Percentiles rank a stretch among this genome's conserved stretches.
Conservation (phyloP, 2,329 filamentous ascomycete species). For the Myriosclerotinia duriaeana region DNA sequence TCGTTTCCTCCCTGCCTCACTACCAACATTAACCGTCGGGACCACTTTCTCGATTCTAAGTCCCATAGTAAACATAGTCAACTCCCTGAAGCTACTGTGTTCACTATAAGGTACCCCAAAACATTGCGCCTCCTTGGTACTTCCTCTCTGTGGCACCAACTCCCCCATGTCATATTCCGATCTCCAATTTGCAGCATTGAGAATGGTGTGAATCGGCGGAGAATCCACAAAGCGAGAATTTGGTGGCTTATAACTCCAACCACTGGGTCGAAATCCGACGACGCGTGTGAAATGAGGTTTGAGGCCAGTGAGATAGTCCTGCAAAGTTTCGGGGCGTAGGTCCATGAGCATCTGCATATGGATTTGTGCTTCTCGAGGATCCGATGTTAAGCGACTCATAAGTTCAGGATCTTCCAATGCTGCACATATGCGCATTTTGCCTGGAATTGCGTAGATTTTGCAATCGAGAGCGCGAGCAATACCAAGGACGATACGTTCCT, state of each 20-base stretch:
- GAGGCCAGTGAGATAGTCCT: slow-evolving; percentile 81
- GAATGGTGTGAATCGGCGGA: slow-evolving; percentile 62
- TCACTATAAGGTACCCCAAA: slow-evolving; percentile 96
- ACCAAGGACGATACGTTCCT: slow-evolving; percentile 91
- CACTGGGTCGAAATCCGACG: slow-evolving; percentile 87
- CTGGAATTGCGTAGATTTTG: slow-evolving; percentile 84
- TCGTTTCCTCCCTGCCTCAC: slow-evolving; percentile 54
- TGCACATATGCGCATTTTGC: slow-evolving; percentile 80
- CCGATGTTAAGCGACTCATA: slow-evolving; percentile 69
- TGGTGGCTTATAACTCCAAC: slow-evolving; percentile 87
- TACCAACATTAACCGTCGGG: slow-evolving; percentile 83
- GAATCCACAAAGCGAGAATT: slow-evolving; percentile 61
- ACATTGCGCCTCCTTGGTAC: slow-evolving; percentile 77
- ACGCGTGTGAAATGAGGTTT: slow-evolving; percentile 81
- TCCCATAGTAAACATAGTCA: slow-evolving; percentile 89
- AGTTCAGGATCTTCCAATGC: slow-evolving; percentile 86
- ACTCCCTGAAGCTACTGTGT: slow-evolving; percentile 90
- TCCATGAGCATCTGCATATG: slow-evolving; percentile 98
- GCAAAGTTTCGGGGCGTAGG: slow-evolving; percentile 84
- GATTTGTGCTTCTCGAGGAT: slow-evolving; percentile 85
- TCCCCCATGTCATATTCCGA: slow-evolving; percentile 70
- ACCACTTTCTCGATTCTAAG: slow-evolving; percentile 86
- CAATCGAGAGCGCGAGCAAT: slow-evolving; percentile 82
- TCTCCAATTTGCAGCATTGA: slow-evolving; percentile 67
- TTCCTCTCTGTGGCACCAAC: slow-evolving; percentile 78